A percentile compares a stretch with the other conserved stretches of the same genome.
phyloP scores from a whole-genome alignment of 2,329 filamentous ascomycete genomes.

The Exophiala bonariae region DNA sequence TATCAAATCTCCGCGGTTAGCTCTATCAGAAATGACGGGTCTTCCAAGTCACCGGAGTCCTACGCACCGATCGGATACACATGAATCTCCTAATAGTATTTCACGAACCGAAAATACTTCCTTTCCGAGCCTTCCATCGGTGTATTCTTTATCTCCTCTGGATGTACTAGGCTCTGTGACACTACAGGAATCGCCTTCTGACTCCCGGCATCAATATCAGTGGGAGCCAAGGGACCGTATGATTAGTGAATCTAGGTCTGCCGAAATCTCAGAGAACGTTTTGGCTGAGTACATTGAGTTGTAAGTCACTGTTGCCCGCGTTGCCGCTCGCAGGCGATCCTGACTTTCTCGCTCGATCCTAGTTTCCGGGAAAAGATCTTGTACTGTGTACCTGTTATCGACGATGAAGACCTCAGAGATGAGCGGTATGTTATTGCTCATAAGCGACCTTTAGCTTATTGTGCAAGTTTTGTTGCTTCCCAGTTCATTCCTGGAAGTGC shows the following conservation, averaged over 20 bases:
- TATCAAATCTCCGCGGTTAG: too few relatives aligned
- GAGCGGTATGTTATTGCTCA: neutral
- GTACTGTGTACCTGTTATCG: constrained; percentile 14
- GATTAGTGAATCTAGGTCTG: neutral
- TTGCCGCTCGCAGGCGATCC: neutral
- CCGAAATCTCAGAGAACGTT: constrained; percentile 1
- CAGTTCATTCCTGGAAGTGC: constrained; percentile 11
- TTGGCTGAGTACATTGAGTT: constrained; percentile 11
- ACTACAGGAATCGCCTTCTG: neutral
- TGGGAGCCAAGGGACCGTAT: neutral
- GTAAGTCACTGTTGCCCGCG: constrained; percentile 1
- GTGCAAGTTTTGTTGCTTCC: constrained; percentile 10
- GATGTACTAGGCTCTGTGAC: constrained; percentile 4
- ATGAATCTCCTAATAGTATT: constrained; percentile 5
- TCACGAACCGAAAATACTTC: neutral
- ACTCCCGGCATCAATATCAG: neutral
- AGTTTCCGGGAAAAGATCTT: constrained; percentile 8
- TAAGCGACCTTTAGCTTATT: constrained; percentile 8
- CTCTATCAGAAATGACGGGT: too few relatives aligned
- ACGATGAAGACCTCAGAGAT: constrained; percentile 8
- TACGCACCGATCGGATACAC: neutral
- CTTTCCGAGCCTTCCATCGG: constrained; percentile 4
- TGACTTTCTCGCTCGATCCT: neutral
- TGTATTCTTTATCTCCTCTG: constrained; percentile 8
- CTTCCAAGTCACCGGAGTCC: constrained; percentile 1